Conservation (phyloP, 768 basidiomycete genomes). For the Lactarius pseudohatsudake region DNA sequence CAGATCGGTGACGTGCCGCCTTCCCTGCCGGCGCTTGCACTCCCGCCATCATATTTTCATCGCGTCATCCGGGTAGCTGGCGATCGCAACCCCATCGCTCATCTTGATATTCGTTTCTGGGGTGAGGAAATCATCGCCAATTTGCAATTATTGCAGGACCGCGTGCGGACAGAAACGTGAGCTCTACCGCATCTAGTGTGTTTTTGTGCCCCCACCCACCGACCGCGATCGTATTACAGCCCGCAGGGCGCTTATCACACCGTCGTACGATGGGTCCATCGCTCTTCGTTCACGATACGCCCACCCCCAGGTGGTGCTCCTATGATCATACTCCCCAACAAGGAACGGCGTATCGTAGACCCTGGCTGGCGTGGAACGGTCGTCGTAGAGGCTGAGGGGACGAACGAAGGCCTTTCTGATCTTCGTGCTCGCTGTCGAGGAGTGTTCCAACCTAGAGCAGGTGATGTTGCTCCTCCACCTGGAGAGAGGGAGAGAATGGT, state of each 20-base stretch:
- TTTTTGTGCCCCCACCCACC: constrained; percentile 24
- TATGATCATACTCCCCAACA: constrained; percentile 33
- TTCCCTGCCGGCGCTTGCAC: constrained; percentile 76
- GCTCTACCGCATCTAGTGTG: constrained; percentile 34
- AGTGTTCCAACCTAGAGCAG: constrained; percentile 61
- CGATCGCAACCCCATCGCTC: constrained; percentile 50
- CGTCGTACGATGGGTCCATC: constrained; percentile 83
- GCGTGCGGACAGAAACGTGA: constrained; percentile 78
- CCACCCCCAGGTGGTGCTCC: constrained; percentile 42
- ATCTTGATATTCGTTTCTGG: constrained; percentile 78
- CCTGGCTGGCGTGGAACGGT: constrained; percentile 82
- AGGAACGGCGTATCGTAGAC: constrained; percentile 50
- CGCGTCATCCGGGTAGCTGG: constrained; percentile 64
- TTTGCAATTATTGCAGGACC: constrained; percentile 74
- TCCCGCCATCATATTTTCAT: constrained; percentile 88
- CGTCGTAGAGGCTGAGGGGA: constrained; percentile 83
- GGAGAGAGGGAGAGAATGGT: constrained; percentile 52
- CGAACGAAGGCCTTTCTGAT: constrained; percentile 80
- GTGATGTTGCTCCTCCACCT: constrained; percentile 41
- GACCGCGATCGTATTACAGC: constrained; percentile 39
- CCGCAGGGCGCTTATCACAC: constrained; percentile 78
- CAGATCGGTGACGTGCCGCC: constrained; percentile 72
- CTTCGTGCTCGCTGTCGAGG: constrained; percentile 72
- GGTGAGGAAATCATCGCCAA: constrained; percentile 73
- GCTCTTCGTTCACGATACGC: constrained; percentile 71